Evolutionary conservation across 2,329 filamentous ascomycete species (phyloP), one percentile per base, ranked within the genome.

Genomic region (Ophiostoma australiae): DNA sequence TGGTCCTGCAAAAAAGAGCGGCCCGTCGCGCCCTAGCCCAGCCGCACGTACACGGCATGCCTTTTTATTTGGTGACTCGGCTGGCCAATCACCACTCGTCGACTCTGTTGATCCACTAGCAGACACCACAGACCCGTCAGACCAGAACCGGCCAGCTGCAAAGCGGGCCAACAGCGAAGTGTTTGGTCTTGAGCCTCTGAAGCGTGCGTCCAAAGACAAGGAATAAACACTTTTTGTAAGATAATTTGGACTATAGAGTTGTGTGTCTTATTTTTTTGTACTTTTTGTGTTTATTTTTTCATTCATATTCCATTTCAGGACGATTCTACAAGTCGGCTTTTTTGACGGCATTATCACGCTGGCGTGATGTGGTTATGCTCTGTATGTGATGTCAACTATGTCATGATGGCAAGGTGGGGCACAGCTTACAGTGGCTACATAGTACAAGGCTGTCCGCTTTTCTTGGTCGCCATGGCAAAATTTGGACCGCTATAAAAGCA

Each of bases 11-110:
- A 27, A 52, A 17, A 65, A 71, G 72, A 72, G 71, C 71, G 77
- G 70, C 70, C 58, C 72, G 70, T 67, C 71, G 37, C 80, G 67
- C 74, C 67, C 69, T 68, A 73, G 15, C 23, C 52, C 52, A 1
- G 52, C 52, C n/a, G 17, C 52, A 58, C 52, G 52, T 55, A 84
- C 86, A 75, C 82, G 84, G 67, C 87, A 87, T 72, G 86, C 86
- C 0, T 89, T 88, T 72, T 76, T 89, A 23, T 89, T 89, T 74
- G 86, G 86, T 35, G 86, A 88, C 73, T 82, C 82, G 2, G 79
- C 80, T 3, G n/a, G 48, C 3, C 63, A 68, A 20, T 70, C 73
- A 17, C 71, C 71, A 20, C 68, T 72, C 15, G 76, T 79, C 2
- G 81, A 80, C 2, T 79, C 78, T 1, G 78, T 77, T 33, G 20